Evolutionary conservation across 2,329 filamentous ascomycete species (phyloP), one percentile per base, ranked within the genome.

Genomic region (Penicillium sp.): DNA sequence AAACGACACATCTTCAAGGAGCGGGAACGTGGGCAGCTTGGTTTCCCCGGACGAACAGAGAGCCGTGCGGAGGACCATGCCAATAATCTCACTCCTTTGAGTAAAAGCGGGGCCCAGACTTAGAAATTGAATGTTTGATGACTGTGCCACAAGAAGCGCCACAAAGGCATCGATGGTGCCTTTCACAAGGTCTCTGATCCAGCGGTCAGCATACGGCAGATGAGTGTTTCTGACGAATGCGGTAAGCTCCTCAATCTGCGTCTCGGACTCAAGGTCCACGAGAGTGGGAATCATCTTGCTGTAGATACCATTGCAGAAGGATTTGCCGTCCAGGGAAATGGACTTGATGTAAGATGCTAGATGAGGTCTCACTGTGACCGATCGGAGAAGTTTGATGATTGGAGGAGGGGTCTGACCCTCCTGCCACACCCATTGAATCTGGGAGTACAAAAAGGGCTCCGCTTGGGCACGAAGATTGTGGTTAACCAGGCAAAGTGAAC

Each of bases 371-470:
- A 9, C 41, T 25, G 57, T 2, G 24, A 27, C 5, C 12, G 37
- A 26, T n/a, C 18, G 25, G 24, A 39, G 12, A 12, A 39, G 24
- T 12, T 27, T 24, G 6, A n/a, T 6, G 9, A 39, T 26, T n/a
- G 9, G 37, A 9, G 25, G 37, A 39, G 37, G 37, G 3, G 3
- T 11, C 8, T 32, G 8, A 11, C 3, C 29, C 29, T 32, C 29
- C 29, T 12, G 26, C 53, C 51, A 60, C 9, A 29, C 53, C 37
- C 40, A 56, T n/a, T 52, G 33, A 43, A 61, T 49, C 9, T 48
- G 45, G 11, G 54, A 41, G 48, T 61, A 59, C 36, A 61, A 51
- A 1, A 53, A 40, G 33, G 49, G 54, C 49, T 56, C 58, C 18
- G 53, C 45, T 12, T 54, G 18, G 26, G 45, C 4, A 29, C 43